These are phyloP conservation scores for Rhynchosporium graminicola DNA, from an alignment of 2,329 filamentous ascomycete species.

Conservation along the genomic window DNA sequence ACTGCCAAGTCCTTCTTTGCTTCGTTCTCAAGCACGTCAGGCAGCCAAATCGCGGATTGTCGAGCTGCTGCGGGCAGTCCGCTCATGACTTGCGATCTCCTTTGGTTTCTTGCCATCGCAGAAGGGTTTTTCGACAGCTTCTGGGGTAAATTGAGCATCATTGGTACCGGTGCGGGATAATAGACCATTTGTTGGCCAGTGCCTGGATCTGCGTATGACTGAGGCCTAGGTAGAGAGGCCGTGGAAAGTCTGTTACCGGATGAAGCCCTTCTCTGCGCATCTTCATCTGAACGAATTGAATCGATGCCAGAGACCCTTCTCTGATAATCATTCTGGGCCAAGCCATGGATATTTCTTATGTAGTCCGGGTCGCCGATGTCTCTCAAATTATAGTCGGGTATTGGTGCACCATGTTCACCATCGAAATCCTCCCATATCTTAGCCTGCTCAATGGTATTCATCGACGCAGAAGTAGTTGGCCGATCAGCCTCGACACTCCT, in stretches of 20 bases:
- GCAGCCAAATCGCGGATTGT: slow-evolving; percentile 43
- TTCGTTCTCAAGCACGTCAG: slow-evolving; percentile 38
- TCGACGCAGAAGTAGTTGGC: slow-evolving; percentile 35
- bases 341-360: background rate
- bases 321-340: slow-evolving; percentile 15
- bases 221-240: slow-evolving; percentile 45
- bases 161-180: slow-evolving; percentile 92
- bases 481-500: slow-evolving; percentile 26
- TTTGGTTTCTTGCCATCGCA: slow-evolving; percentile 62
- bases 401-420: slow-evolving; percentile 64
- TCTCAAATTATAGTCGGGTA: slow-evolving; percentile 8
- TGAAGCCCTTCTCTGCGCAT: slow-evolving; percentile 18
- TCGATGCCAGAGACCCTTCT: slow-evolving; percentile 21
- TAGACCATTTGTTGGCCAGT: slow-evolving; percentile 84
- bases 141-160: slow-evolving; percentile 89
- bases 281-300: slow-evolving; percentile 12
- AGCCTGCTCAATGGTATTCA: slow-evolving; percentile 62
- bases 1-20: slow-evolving; percentile 27
- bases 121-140: slow-evolving; percentile 77
- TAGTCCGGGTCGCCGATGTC: slow-evolving; percentile 15
- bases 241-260: slow-evolving; percentile 33
- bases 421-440: slow-evolving; percentile 79
- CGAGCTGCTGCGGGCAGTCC: slow-evolving; percentile 54
- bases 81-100: slow-evolving; percentile 72
- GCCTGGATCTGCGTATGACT: slow-evolving; percentile 62